Evolutionary conservation across 2,329 filamentous ascomycete genomes (phyloP).

Genomic region (Hymenotorrendiella dingleyae): DNA sequence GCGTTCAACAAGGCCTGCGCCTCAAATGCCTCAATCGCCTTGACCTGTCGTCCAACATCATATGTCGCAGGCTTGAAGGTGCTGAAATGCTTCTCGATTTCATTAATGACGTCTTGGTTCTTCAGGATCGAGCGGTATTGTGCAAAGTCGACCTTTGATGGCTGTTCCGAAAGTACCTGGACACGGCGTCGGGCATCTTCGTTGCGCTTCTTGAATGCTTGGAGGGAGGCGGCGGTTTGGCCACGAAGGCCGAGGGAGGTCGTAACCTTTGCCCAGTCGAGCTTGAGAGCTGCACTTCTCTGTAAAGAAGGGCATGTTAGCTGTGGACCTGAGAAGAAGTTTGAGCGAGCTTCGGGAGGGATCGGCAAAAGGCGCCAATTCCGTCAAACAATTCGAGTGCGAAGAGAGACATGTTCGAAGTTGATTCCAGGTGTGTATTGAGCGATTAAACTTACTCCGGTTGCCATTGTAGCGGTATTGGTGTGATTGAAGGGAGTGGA

Average conservation of each 20-base stretch:
- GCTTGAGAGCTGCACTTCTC: slow-evolving; percentile 97
- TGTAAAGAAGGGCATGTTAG: slow-evolving; percentile 38
- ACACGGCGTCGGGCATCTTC: slow-evolving; percentile 96
- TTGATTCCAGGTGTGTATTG: slow-evolving; percentile 22
- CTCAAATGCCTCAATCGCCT: slow-evolving; percentile 98
- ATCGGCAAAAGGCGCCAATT: slow-evolving; percentile 8
- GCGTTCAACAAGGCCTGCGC: slow-evolving; percentile 95
- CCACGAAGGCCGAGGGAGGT: slow-evolving; percentile 93
- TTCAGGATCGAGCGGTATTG: slow-evolving; percentile 90
- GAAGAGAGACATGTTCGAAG: neutral
- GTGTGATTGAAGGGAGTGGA: slow-evolving; percentile 43
- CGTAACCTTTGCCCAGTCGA: slow-evolving; percentile 97
- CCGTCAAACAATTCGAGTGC: neutral
- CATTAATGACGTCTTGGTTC: slow-evolving; percentile 91
- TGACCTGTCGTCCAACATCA: slow-evolving; percentile 89
- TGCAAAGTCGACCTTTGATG: slow-evolving; percentile 84
- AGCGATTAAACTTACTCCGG: slow-evolving; percentile 52
- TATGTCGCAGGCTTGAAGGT: slow-evolving; percentile 89
- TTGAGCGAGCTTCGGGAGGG: slow-evolving; percentile 15
- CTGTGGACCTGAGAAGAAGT: slow-evolving; percentile 14
- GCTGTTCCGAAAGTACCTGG: slow-evolving; percentile 72
- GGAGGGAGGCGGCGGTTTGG: slow-evolving; percentile 84
- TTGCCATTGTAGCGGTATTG: slow-evolving; percentile 53
- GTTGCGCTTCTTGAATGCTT: slow-evolving; percentile 99
- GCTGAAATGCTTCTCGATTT: slow-evolving; percentile 94